These are phyloP conservation scores for Elaphomyces granulatus DNA, from an alignment of 495 filamentous ascomycete genomes.

Conservation along the genomic window DNA sequence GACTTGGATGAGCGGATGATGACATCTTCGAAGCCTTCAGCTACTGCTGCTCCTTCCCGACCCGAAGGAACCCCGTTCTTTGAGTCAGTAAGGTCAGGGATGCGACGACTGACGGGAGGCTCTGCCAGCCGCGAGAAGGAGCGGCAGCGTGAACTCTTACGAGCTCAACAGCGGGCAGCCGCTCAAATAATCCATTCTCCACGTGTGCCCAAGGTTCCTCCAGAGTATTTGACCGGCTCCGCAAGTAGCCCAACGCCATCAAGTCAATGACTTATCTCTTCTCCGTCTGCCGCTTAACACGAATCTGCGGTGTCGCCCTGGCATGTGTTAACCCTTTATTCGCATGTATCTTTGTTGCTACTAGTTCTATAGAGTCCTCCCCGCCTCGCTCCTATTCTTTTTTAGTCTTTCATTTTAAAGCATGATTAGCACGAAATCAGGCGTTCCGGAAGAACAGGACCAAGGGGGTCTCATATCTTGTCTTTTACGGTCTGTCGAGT, in stretches of 20 bases:
- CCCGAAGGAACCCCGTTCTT: slow-evolving; percentile 46
- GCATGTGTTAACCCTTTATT: too few relatives aligned
- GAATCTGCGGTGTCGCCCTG: too few relatives aligned
- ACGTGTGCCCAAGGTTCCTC: slow-evolving; percentile 50
- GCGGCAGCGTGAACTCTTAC: slow-evolving; percentile 42
- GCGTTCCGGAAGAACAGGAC: too few relatives aligned
- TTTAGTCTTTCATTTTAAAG: too few relatives aligned
- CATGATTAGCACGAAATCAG: too few relatives aligned
- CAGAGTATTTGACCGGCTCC: slow-evolving; percentile 32
- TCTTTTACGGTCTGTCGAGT: too few relatives aligned
- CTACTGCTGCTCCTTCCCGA: slow-evolving; percentile 25
- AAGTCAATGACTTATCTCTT: slow-evolving; percentile 1
- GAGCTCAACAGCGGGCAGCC: slow-evolving; percentile 35
- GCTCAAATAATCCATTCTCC: slow-evolving; percentile 34
- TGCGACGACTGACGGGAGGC: slow-evolving; percentile 53
- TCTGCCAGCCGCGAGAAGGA: slow-evolving; percentile 42
- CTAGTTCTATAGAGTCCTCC: too few relatives aligned
- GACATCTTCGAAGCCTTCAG: slow-evolving; percentile 40
- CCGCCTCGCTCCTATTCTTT: too few relatives aligned
- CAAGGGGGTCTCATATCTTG: too few relatives aligned
- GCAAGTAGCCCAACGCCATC: slow-evolving; percentile 30
- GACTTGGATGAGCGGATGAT: slow-evolving; percentile 34
- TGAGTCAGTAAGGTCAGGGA: slow-evolving; percentile 47
- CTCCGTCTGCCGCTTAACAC: too few relatives aligned
- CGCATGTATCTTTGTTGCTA: too few relatives aligned